Evolutionary conservation across 2,329 filamentous ascomycete species (phyloP).

Genomic region (Fusarium anguioides): DNA sequence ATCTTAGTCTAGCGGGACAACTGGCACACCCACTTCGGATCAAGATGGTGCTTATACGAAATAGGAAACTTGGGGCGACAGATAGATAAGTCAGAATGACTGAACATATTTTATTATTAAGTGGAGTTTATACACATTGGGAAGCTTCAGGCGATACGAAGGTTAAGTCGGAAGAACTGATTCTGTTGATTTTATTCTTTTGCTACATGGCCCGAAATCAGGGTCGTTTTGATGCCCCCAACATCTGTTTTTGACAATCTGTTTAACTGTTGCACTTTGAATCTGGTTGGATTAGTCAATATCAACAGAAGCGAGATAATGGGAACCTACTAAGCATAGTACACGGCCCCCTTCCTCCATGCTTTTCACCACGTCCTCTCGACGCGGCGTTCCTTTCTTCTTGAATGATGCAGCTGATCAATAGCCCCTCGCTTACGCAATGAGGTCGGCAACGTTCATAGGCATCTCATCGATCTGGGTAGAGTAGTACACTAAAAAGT

Average conservation of each 20-base stretch:
- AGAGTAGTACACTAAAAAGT: conserved; percentile 82
- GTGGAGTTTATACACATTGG: conserved; percentile 20
- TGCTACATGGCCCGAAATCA: not conserved
- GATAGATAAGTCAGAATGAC: conserved; percentile 3
- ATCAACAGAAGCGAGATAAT: not conserved
- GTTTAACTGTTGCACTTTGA: conserved; percentile 1
- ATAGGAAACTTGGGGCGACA: conserved; percentile 31
- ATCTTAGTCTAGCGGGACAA: not conserved
- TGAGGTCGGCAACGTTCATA: conserved; percentile 84
- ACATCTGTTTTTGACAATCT: conserved; percentile 21
- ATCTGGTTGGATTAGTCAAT: conserved; percentile 8
- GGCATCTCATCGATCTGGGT: conserved; percentile 99
- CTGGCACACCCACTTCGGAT: not conserved
- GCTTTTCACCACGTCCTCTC: conserved; percentile 22
- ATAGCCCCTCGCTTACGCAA: conserved; percentile 53
- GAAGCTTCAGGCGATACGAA: conserved; percentile 25
- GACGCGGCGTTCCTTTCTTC: conserved; percentile 23
- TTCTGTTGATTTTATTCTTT: conserved; percentile 7
- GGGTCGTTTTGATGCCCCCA: conserved; percentile 6
- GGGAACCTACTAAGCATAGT: conserved; percentile 37
- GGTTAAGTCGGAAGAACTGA: conserved; percentile 2
- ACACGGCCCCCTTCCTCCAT: conserved; percentile 49
- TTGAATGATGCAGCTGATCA: not conserved
- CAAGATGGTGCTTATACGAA: conserved; percentile 17
- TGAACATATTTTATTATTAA: conserved; percentile 7